A percentile compares a stretch with the other conserved stretches of the same genome.
Evolutionary conservation across 1,284 basidiomycete species (phyloP).

Genomic region (Microbotryum lychnidis-dioicae): DNA sequence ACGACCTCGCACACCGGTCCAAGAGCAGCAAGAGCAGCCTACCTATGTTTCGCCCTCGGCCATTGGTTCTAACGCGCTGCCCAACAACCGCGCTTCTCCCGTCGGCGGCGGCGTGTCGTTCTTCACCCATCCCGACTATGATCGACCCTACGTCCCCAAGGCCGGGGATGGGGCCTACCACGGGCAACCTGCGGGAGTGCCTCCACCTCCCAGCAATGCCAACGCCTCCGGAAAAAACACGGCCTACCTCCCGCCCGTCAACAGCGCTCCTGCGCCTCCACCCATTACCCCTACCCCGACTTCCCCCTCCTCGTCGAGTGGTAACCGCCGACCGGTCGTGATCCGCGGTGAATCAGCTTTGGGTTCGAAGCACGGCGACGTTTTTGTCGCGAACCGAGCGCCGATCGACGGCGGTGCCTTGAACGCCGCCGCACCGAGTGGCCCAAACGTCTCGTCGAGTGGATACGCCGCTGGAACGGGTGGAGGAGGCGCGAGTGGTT

Average conservation of each 20-base stretch:
- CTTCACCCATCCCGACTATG: no score
- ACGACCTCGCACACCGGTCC: no score
- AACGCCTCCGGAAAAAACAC: background rate
- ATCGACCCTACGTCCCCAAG: no score
- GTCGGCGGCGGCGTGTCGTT: no score
- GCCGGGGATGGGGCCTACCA: no score
- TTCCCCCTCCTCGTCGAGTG: background rate
- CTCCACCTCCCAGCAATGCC: constrained; percentile 1
- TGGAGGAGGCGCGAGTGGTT: background rate
- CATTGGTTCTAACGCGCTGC: no score
- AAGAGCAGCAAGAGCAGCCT: no score
- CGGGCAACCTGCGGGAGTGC: background rate
- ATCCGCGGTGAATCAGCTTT: constrained; percentile 16
- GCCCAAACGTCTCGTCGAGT: background rate
- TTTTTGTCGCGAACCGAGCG: constrained; percentile 7
- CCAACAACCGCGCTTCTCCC: no score
- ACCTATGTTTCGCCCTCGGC: no score
- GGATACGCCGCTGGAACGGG: background rate
- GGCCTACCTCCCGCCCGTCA: background rate
- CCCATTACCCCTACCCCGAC: background rate
- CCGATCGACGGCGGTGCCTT: background rate
- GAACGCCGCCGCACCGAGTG: background rate
- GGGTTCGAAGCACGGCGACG: constrained; percentile 26
- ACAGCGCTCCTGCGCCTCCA: background rate
- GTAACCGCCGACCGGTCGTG: constrained; percentile 12